Base-by-base conservation (phyloP, 2,329 filamentous ascomycete genomes). In the Lasiodiplodia sp. region DNA sequence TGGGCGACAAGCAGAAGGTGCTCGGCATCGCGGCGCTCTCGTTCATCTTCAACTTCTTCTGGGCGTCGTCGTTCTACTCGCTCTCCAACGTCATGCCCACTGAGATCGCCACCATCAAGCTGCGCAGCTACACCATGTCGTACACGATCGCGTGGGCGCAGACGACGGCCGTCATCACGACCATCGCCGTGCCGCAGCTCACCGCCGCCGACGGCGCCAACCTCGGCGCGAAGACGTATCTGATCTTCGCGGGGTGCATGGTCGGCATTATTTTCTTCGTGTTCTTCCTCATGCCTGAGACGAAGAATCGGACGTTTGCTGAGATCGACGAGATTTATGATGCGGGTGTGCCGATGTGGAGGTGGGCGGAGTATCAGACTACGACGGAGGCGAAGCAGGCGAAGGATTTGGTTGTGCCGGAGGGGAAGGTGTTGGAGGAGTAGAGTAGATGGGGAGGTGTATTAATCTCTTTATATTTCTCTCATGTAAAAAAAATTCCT, bases 191-290 rank as follows among this genome's bases (percentile, higher is more conserved):
- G 0, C 62, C 62, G 14, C 62, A 65, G 34, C 49, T 57, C 2
- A 67, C 64, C 4, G 52, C 53, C 31, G 52, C 52, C 16, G 64
- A 67, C 16, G 52, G 51, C n/a, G 64, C 52, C 3, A 44, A 44
- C 18, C 37, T 57, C 0, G 64, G 64, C 53, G 64, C 64, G 4
- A 67, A 67, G 40, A 57, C 52, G 5, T 80, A 79, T 67, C 81
- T 83, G 70, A 82, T 84, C 72, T 81, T 87, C 69, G 84, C 84
- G 6, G 82, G 77, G 31, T 79, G 87, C 69, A 83, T 83, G 75
- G 75, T 82, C 5, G 70, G 80, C 23, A 80, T 79, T 1, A 79
- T 83, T 58, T 76, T 83, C 0, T 84, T 84, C 69, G 79, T 83
- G 12, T 84, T 78, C 72, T 84, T 83, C 74, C 73, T 81, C 66